phyloP scores from a whole-genome alignment of 768 basidiomycete species.

The Psilocybe tampanensis region DNA sequence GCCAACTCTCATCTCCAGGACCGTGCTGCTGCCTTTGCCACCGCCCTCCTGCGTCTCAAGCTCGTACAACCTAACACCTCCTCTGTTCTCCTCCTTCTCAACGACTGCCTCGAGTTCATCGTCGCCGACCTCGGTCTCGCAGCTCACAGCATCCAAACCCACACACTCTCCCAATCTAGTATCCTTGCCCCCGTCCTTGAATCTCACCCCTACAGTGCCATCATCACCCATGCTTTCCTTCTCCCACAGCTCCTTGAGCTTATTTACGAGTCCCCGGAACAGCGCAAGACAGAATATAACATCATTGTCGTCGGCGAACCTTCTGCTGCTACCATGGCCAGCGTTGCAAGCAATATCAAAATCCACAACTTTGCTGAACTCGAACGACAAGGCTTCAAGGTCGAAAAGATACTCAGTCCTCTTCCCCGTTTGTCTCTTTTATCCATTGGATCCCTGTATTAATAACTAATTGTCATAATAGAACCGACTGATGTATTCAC shows the following conservation, averaged over 20 bases:
- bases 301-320: conserved; percentile 77
- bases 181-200: conserved; percentile 71
- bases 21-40: conserved; percentile 72
- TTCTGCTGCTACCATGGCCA: conserved; percentile 44
- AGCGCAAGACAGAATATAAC: conserved; percentile 43
- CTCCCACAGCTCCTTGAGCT: conserved; percentile 72
- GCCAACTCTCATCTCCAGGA: conserved; percentile 73
- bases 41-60: conserved; percentile 63
- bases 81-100: conserved; percentile 73
- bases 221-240: conserved; percentile 69
- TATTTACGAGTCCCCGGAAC: conserved; percentile 60
- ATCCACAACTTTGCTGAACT: conserved; percentile 71
- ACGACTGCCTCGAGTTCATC: conserved; percentile 81
- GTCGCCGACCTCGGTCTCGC: conserved; percentile 81
- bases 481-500: conserved; percentile 68
- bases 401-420: conserved; percentile 45
- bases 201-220: conserved; percentile 66
- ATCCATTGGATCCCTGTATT: not conserved
- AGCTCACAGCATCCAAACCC: conserved; percentile 65
- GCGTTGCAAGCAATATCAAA: conserved; percentile 52
- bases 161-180: conserved; percentile 60
- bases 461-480: conserved; percentile 24
- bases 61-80: conserved; percentile 60
- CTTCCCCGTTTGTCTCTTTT: conserved; percentile 50
- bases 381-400: conserved; percentile 63